Base-by-base conservation (phyloP, 179 eudicot genomes). In the Gypsophila paniculata region DNA sequence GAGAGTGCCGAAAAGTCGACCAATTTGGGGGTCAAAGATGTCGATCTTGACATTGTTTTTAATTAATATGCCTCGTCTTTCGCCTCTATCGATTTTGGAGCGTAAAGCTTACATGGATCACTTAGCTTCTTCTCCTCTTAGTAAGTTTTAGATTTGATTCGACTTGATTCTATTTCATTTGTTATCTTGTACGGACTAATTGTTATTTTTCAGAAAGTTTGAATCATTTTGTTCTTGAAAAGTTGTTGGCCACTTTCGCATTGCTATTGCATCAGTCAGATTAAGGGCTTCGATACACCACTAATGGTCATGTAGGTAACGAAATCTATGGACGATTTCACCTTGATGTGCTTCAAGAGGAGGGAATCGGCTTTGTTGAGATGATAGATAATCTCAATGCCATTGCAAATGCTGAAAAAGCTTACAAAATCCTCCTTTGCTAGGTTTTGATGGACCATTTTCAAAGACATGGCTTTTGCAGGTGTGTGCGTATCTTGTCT, bases 371-470 rank as follows among this genome's bases (percentile, higher is more conserved):
- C 66, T 80, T 83, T 77, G 90, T 89, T 64, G 90, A 80, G 65
- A 86, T 94, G 89, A 78, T 78, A 39, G 88, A 87, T 62, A 81
- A 82, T 65, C 80, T 74, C 21, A 77, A 81, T 74, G 78, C 77
- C 5, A 65, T 77, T 39, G 69, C 53, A 48, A 80, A 66, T 79
- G 71, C 72, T 44, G 65, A 77, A 69, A 75, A 81, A 12, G 79
- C 80, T 38, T 76, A 84, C 66, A 86, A 95, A 71, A 94, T 96
- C 15, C 97, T 91, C 68, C 80, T 92, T 58, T 95, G 99, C 85
- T 95, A 96, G 96, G 96, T 95, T 61, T 86, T 95, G 77, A 96
- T 95, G 54, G 96, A 92, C 78, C 89, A 96, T 68, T 79, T 81
- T 76, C 96, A 95, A 49, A 85, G 88, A 77, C 99, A 91, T 72